Evolutionary conservation across 768 basidiomycete genomes (phyloP), one percentile per base, ranked within the genome.

Genomic region (Polyporus arcularius): DNA sequence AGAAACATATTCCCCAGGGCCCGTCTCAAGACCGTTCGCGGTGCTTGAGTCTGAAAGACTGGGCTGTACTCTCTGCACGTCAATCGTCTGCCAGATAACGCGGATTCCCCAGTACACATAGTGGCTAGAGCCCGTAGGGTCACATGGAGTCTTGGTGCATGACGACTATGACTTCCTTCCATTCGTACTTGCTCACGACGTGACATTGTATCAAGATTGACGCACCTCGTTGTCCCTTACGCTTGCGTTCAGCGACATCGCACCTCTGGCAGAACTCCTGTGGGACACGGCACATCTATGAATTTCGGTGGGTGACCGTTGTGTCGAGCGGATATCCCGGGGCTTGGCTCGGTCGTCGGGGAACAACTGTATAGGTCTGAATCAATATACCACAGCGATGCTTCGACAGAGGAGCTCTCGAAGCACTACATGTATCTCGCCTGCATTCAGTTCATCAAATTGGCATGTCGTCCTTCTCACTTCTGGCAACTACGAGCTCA

Each of bases 51-150:
- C 21, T 26, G 21, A 26, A 2, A 26, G 21, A 26, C 21, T 26
- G 21, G 21, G 21, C 21, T 26, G 21, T 26, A 2, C 21, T 26
- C 21, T 26, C 21, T 26, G 21, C 21, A 26, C 21, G 21, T 26
- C 21, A 26, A 26, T 26, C 21, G 21, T 26, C 21, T 26, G 21
- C 35, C 75, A 85, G 52, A 82, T 90, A 50, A 93, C 93, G 92
- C 86, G 97, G 0, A 69, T 85, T 11, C 80, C 98, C 2, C 96
- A 98, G 67, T 94, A 92, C 3, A 86, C 89, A 3, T 99, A 99
- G 71, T 98, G 96, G 94, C 84, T 98, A 0, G 96, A 99, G 72
- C 96, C 96, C 3, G 96, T 96, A 8, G 96, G 96, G 16, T 98
- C 97, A 1, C 96, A 98, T 71, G 96, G 96, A 0, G 96, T 98